Conservation (phyloP, 2,329 filamentous ascomycete genomes). For the Domatiomyces globalis region DNA sequence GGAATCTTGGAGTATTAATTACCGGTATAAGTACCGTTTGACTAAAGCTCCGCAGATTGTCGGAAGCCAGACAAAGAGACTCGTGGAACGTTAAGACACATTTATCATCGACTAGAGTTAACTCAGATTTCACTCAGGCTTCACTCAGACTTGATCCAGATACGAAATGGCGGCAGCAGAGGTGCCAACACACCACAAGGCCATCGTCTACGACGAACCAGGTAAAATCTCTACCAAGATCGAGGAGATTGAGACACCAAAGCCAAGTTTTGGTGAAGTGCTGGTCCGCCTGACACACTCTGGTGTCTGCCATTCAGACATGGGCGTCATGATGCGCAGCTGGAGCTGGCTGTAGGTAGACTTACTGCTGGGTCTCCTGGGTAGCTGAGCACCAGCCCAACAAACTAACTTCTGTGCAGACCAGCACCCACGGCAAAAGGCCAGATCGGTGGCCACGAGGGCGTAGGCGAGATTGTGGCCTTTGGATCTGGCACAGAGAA, state of each 20-base stretch:
- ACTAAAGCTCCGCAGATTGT: too few species aligned
- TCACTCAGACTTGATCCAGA: too few species aligned
- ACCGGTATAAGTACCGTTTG: too few species aligned
- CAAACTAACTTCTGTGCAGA: background rate
- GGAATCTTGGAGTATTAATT: too few species aligned
- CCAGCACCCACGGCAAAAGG: slow-evolving; percentile 45
- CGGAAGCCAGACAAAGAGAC: too few species aligned
- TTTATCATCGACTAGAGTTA: too few species aligned
- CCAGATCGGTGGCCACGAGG: slow-evolving; percentile 57
- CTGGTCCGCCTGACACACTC: slow-evolving; percentile 50
- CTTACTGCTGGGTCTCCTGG: background rate
- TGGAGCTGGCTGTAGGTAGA: slow-evolving; percentile 36
- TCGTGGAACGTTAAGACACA: too few species aligned
- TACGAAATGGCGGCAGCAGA: slow-evolving; percentile 25
- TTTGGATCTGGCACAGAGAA: slow-evolving; percentile 42
- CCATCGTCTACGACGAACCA: slow-evolving; percentile 50
- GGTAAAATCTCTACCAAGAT: slow-evolving; percentile 52
- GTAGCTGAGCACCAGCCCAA: background rate
- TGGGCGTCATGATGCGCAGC: slow-evolving; percentile 42
- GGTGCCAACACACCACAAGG: slow-evolving; percentile 48
- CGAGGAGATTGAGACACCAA: slow-evolving; percentile 48
- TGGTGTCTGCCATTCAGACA: slow-evolving; percentile 52
- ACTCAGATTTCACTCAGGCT: slow-evolving; percentile 28
- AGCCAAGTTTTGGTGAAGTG: slow-evolving; percentile 49
- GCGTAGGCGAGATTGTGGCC: slow-evolving; percentile 51